Conservation (phyloP, 371 early-diverging fungal genomes). For the Mucor sp. region DNA sequence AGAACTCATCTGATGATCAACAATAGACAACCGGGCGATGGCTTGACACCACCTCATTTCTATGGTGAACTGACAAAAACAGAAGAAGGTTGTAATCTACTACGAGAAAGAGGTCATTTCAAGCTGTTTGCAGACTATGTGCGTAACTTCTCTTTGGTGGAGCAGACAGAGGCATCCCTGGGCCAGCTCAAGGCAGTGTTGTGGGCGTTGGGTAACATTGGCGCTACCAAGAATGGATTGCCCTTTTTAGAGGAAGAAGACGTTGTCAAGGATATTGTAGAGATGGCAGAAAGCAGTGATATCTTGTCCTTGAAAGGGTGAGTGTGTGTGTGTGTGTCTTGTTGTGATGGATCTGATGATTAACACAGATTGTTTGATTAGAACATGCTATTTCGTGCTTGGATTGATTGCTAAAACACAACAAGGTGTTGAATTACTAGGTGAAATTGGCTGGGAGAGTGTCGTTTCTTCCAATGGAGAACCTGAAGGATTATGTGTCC, state of each 20-base stretch:
- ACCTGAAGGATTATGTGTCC: slow-evolving; percentile 69
- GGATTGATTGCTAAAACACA: slow-evolving; percentile 73
- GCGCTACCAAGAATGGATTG: slow-evolving; percentile 68
- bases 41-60: slow-evolving; percentile 74
- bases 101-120: slow-evolving; percentile 72
- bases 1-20: not conserved
- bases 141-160: slow-evolving; percentile 55
- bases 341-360: too few species aligned
- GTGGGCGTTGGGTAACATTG: slow-evolving; percentile 87
- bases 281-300: slow-evolving; percentile 68
- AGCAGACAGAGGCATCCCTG: slow-evolving; percentile 35
- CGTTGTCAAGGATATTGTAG: slow-evolving; percentile 70
- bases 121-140: slow-evolving; percentile 62
- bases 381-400: slow-evolving; percentile 81
- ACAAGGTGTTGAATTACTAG: slow-evolving; percentile 71
- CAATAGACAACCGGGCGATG: slow-evolving; percentile 52
- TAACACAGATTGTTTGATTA: slow-evolving; percentile 16
- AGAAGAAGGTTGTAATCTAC: slow-evolving; percentile 69
- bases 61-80: slow-evolving; percentile 85
- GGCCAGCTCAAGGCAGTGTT: slow-evolving; percentile 75
- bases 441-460: slow-evolving; percentile 80
- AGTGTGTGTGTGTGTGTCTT: not conserved
- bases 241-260: slow-evolving; percentile 73
- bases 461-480: slow-evolving; percentile 58
- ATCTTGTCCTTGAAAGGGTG: slow-evolving; percentile 83